Conservation (phyloP, 768 basidiomycete species). For the Mycena latifolia region DNA sequence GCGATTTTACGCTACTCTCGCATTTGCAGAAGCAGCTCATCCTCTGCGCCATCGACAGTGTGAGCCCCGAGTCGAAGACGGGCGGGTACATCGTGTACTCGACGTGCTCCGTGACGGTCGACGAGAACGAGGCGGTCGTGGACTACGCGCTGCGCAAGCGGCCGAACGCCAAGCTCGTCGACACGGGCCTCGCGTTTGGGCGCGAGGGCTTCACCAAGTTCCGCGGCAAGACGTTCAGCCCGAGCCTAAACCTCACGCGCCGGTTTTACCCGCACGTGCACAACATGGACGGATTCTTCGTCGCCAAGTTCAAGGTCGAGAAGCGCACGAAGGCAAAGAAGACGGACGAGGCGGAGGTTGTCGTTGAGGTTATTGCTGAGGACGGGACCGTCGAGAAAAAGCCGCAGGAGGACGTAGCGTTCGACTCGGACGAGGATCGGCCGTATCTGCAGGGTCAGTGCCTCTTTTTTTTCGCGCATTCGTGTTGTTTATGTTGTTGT, state of each 20-base stretch:
- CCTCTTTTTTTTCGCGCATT: conserved; percentile 27
- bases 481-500: conserved; percentile 23
- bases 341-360: conserved; percentile 44
- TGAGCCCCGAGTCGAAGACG: conserved; percentile 88
- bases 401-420: conserved; percentile 61
- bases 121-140: conserved; percentile 98
- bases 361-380: conserved; percentile 45
- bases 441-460: conserved; percentile 83
- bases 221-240: conserved; percentile 91
- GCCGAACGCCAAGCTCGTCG: conserved; percentile 91
- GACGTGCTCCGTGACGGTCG: conserved; percentile 97
- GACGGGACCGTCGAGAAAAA: conserved; percentile 45
- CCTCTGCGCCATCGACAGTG: conserved; percentile 97
- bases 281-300: conserved; percentile 99
- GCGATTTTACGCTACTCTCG: conserved; percentile 95
- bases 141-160: conserved; percentile 97
- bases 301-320: conserved; percentile 98
- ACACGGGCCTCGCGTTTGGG: conserved; percentile 94
- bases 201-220: conserved; percentile 91
- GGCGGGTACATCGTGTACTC: conserved; percentile 98
- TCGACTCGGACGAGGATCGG: conserved; percentile 83
- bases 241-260: conserved; percentile 83
- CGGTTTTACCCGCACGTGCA: conserved; percentile 97
- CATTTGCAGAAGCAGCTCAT: conserved; percentile 99
- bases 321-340: conserved; percentile 69